Conservation (phyloP, 2,329 filamentous ascomycete genomes). For the Alternaria angustiovoidea region DNA sequence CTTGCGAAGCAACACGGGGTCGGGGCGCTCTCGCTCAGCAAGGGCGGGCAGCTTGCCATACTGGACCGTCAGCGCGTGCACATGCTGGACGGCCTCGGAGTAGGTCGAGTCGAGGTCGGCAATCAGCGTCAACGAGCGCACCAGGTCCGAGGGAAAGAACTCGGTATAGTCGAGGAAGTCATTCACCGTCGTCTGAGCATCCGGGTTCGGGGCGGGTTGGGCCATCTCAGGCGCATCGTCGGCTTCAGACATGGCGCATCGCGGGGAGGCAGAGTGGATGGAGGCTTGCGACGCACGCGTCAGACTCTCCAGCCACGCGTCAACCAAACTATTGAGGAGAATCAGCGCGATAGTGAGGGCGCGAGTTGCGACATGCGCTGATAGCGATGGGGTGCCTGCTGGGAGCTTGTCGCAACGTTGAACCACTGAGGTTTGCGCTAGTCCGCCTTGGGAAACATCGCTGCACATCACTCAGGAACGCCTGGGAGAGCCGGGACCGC, state of each 20-base stretch:
- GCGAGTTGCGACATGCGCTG: slow-evolving; percentile 25
- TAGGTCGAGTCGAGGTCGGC: slow-evolving; percentile 59
- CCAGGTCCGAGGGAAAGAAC: slow-evolving; percentile 71
- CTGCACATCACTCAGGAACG: slow-evolving; percentile 13
- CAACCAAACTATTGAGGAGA: slow-evolving; percentile 39
- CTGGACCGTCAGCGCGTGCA: slow-evolving; percentile 58
- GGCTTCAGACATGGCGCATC: slow-evolving; percentile 50
- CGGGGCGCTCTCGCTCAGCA: slow-evolving; percentile 58
- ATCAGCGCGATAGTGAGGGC: slow-evolving; percentile 38
- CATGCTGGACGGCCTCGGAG: slow-evolving; percentile 51
- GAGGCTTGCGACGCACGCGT: slow-evolving; percentile 48
- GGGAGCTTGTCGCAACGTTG: slow-evolving; percentile 17
- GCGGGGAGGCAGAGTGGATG: slow-evolving; percentile 38
- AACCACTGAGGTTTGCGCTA: slow-evolving; percentile 15
- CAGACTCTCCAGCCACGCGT: slow-evolving; percentile 52
- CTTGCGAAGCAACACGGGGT: slow-evolving; percentile 61
- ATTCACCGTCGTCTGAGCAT: slow-evolving; percentile 71
- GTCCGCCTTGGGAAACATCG: slow-evolving; percentile 13
- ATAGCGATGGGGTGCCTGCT: slow-evolving; percentile 15
- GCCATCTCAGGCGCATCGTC: slow-evolving; percentile 43
- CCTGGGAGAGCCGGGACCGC: not conserved
- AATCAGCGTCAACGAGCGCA: slow-evolving; percentile 69
- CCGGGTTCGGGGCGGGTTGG: slow-evolving; percentile 63
- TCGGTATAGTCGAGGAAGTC: slow-evolving; percentile 75
- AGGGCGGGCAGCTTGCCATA: slow-evolving; percentile 62